phyloP scores from a whole-genome alignment of 495 filamentous ascomycete genomes.

The Diplogelasinospora grovesii region DNA sequence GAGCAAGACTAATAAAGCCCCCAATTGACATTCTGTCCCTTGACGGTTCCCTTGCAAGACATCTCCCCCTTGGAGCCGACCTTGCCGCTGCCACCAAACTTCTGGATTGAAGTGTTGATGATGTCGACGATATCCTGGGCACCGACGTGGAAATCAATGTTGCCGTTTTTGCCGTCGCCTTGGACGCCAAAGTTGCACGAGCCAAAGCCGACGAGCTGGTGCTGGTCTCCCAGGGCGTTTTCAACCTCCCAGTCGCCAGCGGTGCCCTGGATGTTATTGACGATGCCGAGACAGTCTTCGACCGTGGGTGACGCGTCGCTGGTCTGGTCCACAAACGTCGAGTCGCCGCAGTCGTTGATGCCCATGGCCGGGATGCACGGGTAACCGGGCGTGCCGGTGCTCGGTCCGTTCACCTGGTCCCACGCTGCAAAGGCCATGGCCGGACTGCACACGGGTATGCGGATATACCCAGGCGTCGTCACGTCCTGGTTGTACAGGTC shows the following conservation, averaged over 20 bases:
- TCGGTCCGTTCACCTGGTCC: constrained; percentile 4
- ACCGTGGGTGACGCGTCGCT: constrained; percentile 25
- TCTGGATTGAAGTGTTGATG: constrained; percentile 6
- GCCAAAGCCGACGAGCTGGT: not conserved
- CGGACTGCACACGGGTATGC: constrained; percentile 27
- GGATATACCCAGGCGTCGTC: constrained; percentile 24
- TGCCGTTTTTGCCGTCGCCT: not conserved
- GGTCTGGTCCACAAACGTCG: constrained; percentile 22
- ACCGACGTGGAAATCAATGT: constrained; percentile 3
- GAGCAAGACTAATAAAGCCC: constrained; percentile 4
- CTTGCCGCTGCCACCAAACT: constrained; percentile 12
- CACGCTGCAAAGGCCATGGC: constrained; percentile 17
- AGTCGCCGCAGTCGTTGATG: constrained; percentile 17
- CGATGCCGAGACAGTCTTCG: constrained; percentile 24
- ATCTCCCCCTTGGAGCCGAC: constrained; percentile 27
- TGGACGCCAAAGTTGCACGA: constrained; percentile 6
- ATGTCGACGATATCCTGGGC: constrained; percentile 7
- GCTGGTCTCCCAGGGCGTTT: not conserved
- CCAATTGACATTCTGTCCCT: not conserved
- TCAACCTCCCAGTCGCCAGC: constrained; percentile 1
- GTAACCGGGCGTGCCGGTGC: constrained; percentile 13
- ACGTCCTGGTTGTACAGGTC: constrained; percentile 19
- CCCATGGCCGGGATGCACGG: constrained; percentile 23
- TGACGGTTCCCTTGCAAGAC: constrained; percentile 13
- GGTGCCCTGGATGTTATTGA: constrained; percentile 27